A percentile compares a stretch with the other conserved stretches of the same genome.
Conservation (phyloP, 768 basidiomycete genomes). For the Amanita rimosa region DNA sequence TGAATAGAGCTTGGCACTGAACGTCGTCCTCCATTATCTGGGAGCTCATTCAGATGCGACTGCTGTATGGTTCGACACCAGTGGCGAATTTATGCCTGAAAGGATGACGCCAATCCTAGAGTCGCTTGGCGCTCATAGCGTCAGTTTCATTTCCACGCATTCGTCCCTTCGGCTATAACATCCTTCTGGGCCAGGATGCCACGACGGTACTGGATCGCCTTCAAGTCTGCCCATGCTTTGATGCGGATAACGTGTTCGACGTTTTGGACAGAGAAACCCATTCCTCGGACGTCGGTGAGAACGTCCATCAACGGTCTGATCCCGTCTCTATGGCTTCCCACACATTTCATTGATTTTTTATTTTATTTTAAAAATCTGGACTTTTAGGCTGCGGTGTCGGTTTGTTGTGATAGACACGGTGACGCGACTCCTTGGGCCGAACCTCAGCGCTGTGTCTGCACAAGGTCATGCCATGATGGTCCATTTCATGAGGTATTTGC, state of each 20-base stretch:
- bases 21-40: constrained; percentile 47
- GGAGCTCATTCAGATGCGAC: constrained; percentile 20
- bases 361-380: constrained; percentile 24
- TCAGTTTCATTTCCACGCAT: constrained; percentile 6
- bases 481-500: constrained; percentile 56
- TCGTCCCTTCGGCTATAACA: not conserved
- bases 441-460: constrained; percentile 53
- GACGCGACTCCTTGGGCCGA: constrained; percentile 51
- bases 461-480: constrained; percentile 73
- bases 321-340: not conserved
- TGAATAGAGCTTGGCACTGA: constrained; percentile 47
- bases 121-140: constrained; percentile 13
- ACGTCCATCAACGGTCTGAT: too few relatives aligned
- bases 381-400: constrained; percentile 4
- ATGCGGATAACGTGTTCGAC: constrained; percentile 40
- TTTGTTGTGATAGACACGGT: constrained; percentile 57
- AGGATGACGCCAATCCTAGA: constrained; percentile 28
- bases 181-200: constrained; percentile 13
- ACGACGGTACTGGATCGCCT: constrained; percentile 38
- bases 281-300: not conserved
- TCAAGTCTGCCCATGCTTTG: constrained; percentile 45
- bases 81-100: constrained; percentile 52
- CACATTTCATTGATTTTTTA: too few relatives aligned
- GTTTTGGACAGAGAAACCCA: constrained; percentile 19
- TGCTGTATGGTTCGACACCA: constrained; percentile 64